Conservation (phyloP, 108 stramenopile species). For the Pseudonitzschia multiseries region DNA sequence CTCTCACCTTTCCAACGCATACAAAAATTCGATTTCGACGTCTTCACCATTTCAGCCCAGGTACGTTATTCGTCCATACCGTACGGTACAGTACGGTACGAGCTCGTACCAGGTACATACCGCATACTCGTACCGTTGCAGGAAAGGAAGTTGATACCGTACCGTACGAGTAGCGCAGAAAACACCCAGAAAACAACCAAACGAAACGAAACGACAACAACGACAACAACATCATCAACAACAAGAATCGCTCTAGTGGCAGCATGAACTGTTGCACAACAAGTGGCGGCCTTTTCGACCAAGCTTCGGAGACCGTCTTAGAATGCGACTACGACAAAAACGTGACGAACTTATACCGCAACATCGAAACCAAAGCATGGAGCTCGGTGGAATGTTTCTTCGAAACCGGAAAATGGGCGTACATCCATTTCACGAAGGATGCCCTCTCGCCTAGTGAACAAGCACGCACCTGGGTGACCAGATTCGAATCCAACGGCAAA, state of each 20-base stretch:
- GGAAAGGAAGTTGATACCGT: too few species aligned
- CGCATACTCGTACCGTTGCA: too few species aligned
- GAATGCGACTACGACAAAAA: slow-evolving; percentile 79
- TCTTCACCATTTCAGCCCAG: too few species aligned
- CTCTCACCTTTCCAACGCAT: too few species aligned
- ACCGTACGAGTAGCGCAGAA: too few species aligned
- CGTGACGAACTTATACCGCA: slow-evolving; percentile 64
- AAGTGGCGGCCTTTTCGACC: not conserved
- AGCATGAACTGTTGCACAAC: not conserved
- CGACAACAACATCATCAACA: not conserved
- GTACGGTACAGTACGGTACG: too few species aligned
- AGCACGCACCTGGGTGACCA: slow-evolving; percentile 78
- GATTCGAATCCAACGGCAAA: slow-evolving; percentile 37
- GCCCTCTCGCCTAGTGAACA: slow-evolving; percentile 39
- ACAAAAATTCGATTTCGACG: too few species aligned
- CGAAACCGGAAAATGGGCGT: slow-evolving; percentile 38
- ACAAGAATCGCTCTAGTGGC: not conserved
- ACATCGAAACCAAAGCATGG: slow-evolving; percentile 68
- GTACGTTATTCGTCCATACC: too few species aligned
- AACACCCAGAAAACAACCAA: not conserved
- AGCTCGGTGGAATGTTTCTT: slow-evolving; percentile 37
- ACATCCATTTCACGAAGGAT: slow-evolving; percentile 29
- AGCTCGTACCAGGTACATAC: too few species aligned
- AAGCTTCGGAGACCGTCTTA: slow-evolving; percentile 1
- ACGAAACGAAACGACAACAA: not conserved